Evolutionary conservation across 177 flowering plant species (phyloP), one percentile per base, ranked within the genome.

Genomic region (Telopea speciosissima): DNA sequence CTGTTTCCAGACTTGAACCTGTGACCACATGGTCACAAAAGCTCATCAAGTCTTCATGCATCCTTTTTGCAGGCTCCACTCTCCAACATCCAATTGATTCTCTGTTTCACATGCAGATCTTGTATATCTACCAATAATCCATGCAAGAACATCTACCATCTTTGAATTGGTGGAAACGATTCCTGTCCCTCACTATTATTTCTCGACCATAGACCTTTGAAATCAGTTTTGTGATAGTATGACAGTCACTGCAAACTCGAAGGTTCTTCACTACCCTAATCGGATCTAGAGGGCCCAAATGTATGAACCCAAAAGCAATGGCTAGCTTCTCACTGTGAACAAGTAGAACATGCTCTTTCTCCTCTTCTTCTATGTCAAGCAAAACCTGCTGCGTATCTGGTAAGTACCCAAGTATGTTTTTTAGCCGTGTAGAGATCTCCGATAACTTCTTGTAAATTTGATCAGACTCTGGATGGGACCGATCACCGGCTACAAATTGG

Each of bases 291-390:
- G 73, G 68, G 4, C 68, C 45, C 1, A 63, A 28, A 58, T 63
- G 62, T 22, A 77, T 24, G 9, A 76, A 58, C 17, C 77, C 82
- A 66, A 63, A 79, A n/a, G 82, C 79, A 68, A 79, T 74, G 17
- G 82, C 82, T 16, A 79, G 64, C 66, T 72, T 79, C 73, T 79
- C 79, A 71, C 82, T 79, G 49, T 79, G 81, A 60, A 76, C 69
- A 1, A 67, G 62, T 23, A 79, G 40, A 7, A 54, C 72, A n/a
- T 71, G 70, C 68, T 76, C 81, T 24, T 79, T 79, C 70, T 79
- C 81, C 66, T 76, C 79, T 62, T 79, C 79, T 67, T 79, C 79
- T 59, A 79, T 65, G 61, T 79, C 82, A 28, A 79, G 62, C 40
- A 79, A 74, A 25, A 69, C 79, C 62, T 73, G 65, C 19, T 76